Evolutionary conservation across 192 early-diverging fungal species (phyloP).

Genomic region (Diversispora epigaea): DNA sequence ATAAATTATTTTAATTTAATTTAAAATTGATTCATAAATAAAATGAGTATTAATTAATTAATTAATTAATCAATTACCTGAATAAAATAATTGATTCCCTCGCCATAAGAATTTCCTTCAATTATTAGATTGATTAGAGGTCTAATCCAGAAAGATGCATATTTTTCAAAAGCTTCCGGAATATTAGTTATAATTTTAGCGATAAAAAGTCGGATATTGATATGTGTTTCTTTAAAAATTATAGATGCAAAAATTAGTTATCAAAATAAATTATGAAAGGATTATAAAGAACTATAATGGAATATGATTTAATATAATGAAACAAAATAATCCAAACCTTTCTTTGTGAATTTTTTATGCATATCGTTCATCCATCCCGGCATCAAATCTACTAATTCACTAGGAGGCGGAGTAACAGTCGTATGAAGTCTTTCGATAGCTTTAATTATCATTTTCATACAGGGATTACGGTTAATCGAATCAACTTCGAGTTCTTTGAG

Average conservation of each 20-base stretch:
- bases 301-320: background rate
- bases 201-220: constrained; percentile 64
- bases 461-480: constrained; percentile 57
- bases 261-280: background rate
- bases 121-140: constrained; percentile 56
- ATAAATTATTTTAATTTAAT: background rate
- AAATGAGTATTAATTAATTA: too few relatives aligned
- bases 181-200: constrained; percentile 66
- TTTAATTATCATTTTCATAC: constrained; percentile 61
- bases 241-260: background rate
- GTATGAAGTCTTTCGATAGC: constrained; percentile 56
- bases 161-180: constrained; percentile 61
- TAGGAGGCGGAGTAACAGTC: constrained; percentile 38
- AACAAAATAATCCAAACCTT: constrained; percentile 34
- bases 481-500: constrained; percentile 48
- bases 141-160: constrained; percentile 59
- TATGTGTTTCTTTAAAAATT: constrained; percentile 40
- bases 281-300: background rate
- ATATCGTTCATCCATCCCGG: constrained; percentile 68
- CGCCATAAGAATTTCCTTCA: constrained; percentile 52
- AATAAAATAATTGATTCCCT: constrained; percentile 69
- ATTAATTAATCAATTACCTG: constrained; percentile 45
- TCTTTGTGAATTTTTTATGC: constrained; percentile 45
- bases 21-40: background rate
- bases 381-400: constrained; percentile 40